Base-by-base conservation (phyloP, 768 basidiomycete genomes). In the Leccinum uliginosum region DNA sequence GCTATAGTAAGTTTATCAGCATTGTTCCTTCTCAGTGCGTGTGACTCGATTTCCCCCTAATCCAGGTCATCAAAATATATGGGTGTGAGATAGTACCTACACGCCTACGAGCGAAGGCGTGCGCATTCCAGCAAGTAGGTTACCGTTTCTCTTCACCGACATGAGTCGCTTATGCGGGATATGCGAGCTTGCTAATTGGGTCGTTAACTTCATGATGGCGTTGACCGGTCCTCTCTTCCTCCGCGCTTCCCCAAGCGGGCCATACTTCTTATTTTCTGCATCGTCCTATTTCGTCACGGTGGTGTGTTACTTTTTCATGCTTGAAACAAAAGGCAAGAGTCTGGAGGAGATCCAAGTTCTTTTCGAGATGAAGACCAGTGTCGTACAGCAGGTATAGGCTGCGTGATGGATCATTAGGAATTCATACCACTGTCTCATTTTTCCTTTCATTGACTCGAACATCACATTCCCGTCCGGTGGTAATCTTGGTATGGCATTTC, bases 161-260 rank as follows among this genome's bases (percentile, higher is more conserved):
- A 30, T 43, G 26, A 23, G 26, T 43, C 30, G 40, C 49, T 63
- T 50, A 62, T 29, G 29, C 53, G 56, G 19, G 21, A 59, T 43
- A 46, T 51, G 32, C 40, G 27, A 65, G 67, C 65, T 62, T 40
- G 57, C 62, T 2, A 66, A 70, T 53, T 71, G 64, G 65, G 54
- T 61, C 32, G 67, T 79, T 21, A 79, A 79, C 66, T 79, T 74
- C 60, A 51, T 68, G 30, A 74, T 80, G 56, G 77, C 79, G 10
- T 69, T 78, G 62, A 72, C 78, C 23, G 77, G 79, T 14, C 77
- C 80, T 17, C 64, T 78, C 32, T 81, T 80, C 69, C 74, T 81
- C 49, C 65, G 70, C 3, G 64, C 69, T 46, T 78, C 76, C 7
- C 70, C 74, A 7, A 80, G 74, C 2, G 79, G 77, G 2, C 76